phyloP scores from a whole-genome alignment of 2,329 filamentous ascomycete species.

The Drechmeria coniospora region DNA sequence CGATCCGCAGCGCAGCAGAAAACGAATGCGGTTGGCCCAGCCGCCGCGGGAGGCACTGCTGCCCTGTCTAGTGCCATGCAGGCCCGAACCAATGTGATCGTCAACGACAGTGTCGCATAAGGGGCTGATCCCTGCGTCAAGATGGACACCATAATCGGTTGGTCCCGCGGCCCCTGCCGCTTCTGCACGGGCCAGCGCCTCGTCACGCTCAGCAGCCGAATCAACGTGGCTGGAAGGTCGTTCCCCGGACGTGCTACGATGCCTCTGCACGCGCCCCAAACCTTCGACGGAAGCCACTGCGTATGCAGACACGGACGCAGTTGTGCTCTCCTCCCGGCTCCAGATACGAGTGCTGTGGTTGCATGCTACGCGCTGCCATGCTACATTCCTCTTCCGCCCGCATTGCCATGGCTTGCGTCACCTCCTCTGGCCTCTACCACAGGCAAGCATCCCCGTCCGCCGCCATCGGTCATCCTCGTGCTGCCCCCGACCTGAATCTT shows the following conservation, averaged over 20 bases:
- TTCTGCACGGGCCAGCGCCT: slow-evolving; percentile 27
- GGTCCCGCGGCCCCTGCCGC: slow-evolving; percentile 30
- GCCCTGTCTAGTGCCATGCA: slow-evolving; percentile 13
- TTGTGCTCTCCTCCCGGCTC: no score
- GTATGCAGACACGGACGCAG: slow-evolving; percentile 3
- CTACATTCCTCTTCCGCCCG: background rate
- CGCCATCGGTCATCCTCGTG: no score
- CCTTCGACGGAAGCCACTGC: no score
- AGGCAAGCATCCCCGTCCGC: no score
- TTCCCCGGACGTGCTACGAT: slow-evolving; percentile 1
- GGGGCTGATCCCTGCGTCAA: slow-evolving; percentile 11
- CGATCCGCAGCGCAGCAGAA: background rate
- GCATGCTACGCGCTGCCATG: no score
- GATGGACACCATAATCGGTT: slow-evolving; percentile 24
- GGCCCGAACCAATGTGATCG: slow-evolving; percentile 25
- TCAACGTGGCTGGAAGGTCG: slow-evolving; percentile 1
- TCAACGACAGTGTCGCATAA: slow-evolving; percentile 13
- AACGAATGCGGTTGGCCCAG: slow-evolving; percentile 4
- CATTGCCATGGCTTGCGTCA: background rate
- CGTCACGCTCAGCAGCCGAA: slow-evolving; percentile 24
- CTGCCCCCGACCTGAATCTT: no score
- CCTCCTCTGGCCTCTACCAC: no score
- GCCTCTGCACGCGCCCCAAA: slow-evolving; percentile 1
- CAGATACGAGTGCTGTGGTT: no score
- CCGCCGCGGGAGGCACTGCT: background rate